A percentile compares a stretch with the other conserved stretches of the same genome.
Evolutionary conservation across 331 rosid species (phyloP).

Genomic region (Spiraea crenata): DNA sequence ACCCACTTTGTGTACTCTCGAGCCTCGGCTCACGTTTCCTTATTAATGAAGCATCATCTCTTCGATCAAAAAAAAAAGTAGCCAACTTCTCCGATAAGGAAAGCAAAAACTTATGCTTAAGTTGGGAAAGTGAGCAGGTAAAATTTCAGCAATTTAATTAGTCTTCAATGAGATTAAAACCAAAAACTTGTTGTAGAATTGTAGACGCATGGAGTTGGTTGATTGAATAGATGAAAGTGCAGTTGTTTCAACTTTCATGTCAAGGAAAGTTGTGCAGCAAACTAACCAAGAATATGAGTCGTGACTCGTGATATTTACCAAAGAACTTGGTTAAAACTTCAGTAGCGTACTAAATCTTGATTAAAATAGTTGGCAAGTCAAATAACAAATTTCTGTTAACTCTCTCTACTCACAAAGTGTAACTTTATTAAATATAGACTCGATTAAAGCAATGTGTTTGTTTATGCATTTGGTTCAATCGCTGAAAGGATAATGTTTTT

Average conservation of each 20-base stretch:
- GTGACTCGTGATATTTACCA: not conserved
- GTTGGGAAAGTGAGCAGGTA: slow-evolving; percentile 23
- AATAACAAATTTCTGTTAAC: no score
- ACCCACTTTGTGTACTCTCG: no score
- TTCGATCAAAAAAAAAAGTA: no score
- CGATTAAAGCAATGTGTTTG: no score
- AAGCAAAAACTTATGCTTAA: slow-evolving; percentile 11
- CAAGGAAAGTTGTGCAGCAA: slow-evolving; percentile 21
- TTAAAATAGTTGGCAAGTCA: slow-evolving; percentile 25
- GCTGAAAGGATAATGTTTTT: no score
- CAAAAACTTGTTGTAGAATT: not conserved
- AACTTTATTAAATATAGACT: no score
- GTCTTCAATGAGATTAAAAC: slow-evolving; percentile 1
- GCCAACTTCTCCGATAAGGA: no score
- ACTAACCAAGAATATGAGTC: not conserved
- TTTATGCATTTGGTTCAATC: no score
- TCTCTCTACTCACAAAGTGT: no score
- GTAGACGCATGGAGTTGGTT: not conserved
- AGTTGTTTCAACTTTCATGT: slow-evolving; percentile 13
- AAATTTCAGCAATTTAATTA: slow-evolving; percentile 11
- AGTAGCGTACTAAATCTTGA: slow-evolving; percentile 44
- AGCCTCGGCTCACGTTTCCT: no score
- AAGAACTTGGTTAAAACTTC: slow-evolving; percentile 21
- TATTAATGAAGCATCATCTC: no score
- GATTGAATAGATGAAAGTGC: not conserved